phyloP scores from a whole-genome alignment of 2,329 filamentous ascomycete genomes.

The Trichoderma cornu-damae region DNA sequence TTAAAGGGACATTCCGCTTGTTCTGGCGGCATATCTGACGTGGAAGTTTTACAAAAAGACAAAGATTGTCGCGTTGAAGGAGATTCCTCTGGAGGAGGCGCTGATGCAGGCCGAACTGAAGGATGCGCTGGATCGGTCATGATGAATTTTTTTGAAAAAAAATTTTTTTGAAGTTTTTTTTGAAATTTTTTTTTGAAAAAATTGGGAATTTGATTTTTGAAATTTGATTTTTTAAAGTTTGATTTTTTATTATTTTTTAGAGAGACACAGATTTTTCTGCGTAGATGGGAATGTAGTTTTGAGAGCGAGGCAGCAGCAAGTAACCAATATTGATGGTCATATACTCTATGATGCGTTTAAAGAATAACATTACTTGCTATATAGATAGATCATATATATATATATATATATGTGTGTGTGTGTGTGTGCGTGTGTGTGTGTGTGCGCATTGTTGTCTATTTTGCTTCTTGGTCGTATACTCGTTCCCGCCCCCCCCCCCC shows the following conservation, averaged over 20 bases:
- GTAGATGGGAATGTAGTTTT: not conserved
- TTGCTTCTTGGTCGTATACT: too few relatives aligned
- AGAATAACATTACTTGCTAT: constrained; percentile 9
- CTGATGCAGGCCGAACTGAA: constrained; percentile 38
- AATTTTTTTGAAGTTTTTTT: too few relatives aligned
- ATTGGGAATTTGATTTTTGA: too few relatives aligned
- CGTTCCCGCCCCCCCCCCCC: too few relatives aligned
- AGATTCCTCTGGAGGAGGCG: constrained; percentile 49
- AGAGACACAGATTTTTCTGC: too few relatives aligned
- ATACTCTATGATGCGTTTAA: not conserved
- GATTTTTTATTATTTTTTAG: too few relatives aligned
- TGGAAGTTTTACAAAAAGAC: constrained; percentile 65
- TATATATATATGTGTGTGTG: constrained; percentile 2
- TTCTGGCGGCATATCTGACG: constrained; percentile 50
- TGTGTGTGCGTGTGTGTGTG: too few relatives aligned
- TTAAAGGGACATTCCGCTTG: constrained; percentile 55
- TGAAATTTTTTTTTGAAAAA: too few relatives aligned
- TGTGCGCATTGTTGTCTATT: too few relatives aligned
- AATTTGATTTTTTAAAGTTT: too few relatives aligned
- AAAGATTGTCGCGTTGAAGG: constrained; percentile 45
- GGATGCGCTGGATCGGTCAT: not conserved
- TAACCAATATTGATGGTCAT: not conserved
- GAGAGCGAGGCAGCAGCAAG: not conserved
- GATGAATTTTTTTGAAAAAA: not conserved
- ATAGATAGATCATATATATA: too few relatives aligned